Percentiles rank a stretch among this genome's conserved stretches.
Conservation (phyloP, 768 basidiomycete species). For the Strobilomyces confusus region DNA sequence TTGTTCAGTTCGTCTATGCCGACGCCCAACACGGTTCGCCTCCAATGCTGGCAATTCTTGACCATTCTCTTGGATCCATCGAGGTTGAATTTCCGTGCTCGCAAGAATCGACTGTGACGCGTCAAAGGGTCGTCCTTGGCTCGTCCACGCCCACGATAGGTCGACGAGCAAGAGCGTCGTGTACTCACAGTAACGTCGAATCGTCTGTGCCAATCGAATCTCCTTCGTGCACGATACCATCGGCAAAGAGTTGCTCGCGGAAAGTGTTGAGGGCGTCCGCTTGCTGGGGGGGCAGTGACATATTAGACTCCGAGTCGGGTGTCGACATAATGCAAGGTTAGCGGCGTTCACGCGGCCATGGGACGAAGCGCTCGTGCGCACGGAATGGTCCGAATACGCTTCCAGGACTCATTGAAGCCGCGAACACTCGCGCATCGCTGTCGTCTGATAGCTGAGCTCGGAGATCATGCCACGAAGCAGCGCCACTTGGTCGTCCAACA, state of each 20-base stretch:
- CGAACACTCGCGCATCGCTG: not conserved
- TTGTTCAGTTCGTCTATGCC: slow-evolving; percentile 65
- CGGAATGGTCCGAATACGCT: not conserved
- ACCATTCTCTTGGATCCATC: slow-evolving; percentile 62
- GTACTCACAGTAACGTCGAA: slow-evolving; percentile 53
- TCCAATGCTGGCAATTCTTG: slow-evolving; percentile 63
- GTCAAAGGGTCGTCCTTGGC: slow-evolving; percentile 5
- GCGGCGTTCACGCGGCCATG: not conserved
- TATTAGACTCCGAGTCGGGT: not conserved
- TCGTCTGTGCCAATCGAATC: slow-evolving; percentile 61
- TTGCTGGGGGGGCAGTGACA: slow-evolving; percentile 23
- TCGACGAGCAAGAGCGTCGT: not conserved
- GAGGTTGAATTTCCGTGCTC: slow-evolving; percentile 63
- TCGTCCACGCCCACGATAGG: not conserved
- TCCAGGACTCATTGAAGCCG: not conserved
- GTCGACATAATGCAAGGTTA: slow-evolving; percentile 12
- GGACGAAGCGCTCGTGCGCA: not conserved
- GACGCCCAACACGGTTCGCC: slow-evolving; percentile 55
- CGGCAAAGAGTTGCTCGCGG: slow-evolving; percentile 46
- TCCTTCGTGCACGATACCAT: slow-evolving; percentile 55
- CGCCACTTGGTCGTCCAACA: not conserved
- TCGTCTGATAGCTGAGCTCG: not conserved
- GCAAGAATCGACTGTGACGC: slow-evolving; percentile 61
- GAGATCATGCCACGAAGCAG: not conserved
- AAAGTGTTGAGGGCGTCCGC: slow-evolving; percentile 45